phyloP scores from a whole-genome alignment of 2,329 filamentous ascomycete species.

The Ascochyta lentis region DNA sequence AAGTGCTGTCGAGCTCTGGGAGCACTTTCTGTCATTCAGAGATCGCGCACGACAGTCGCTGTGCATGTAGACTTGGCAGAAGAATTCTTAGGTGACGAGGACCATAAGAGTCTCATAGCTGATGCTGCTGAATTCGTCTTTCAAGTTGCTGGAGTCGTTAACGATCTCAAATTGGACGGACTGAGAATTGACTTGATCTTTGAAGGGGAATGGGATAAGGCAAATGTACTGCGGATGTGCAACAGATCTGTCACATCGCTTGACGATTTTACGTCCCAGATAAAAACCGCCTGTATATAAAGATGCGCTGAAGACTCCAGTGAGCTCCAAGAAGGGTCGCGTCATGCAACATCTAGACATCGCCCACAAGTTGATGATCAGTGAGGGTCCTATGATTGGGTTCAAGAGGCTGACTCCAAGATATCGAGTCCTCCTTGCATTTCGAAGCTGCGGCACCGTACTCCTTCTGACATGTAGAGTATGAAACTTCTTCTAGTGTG shows the following conservation, averaged over 20 bases:
- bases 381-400: no score
- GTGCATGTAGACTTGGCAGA: slow-evolving; percentile 3
- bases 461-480: no score
- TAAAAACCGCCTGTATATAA: neutral
- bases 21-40: neutral
- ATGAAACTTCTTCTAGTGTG: no score
- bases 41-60: neutral
- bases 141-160: neutral
- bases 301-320: neutral
- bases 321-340: no score
- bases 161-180: neutral
- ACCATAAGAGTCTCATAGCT: neutral
- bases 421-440: no score
- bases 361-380: no score
- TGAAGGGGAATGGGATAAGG: neutral
- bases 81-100: neutral
- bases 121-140: neutral
- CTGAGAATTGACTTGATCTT: neutral
- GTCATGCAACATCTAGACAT: no score
- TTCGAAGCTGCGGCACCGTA: no score
- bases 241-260: neutral
- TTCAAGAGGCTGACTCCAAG: no score
- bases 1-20: neutral
- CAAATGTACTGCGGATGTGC: neutral
- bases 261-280: neutral